Percentiles rank a stretch among this genome's conserved stretches.
Conservation (phyloP, 2,329 filamentous ascomycete genomes). For the Aureobasidium sp. region DNA sequence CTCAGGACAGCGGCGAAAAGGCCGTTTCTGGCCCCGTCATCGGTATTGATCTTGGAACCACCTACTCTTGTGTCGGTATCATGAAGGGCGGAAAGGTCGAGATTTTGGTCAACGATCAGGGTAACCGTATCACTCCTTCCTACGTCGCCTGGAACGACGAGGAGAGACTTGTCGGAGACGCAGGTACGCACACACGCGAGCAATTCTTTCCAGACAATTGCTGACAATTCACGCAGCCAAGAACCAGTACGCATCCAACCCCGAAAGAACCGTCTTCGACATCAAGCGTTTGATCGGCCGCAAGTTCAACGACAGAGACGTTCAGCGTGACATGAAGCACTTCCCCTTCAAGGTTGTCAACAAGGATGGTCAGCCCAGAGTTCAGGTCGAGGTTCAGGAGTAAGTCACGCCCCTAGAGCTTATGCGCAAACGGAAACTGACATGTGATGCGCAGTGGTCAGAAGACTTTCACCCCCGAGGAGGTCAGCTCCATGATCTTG, state of each 20-base stretch:
- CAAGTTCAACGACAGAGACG: conserved; percentile 58
- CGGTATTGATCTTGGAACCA: conserved; percentile 93
- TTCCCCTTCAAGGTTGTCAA: conserved; percentile 92
- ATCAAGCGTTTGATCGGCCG: conserved; percentile 47
- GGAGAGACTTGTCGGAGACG: conserved; percentile 93
- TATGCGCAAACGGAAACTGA: not conserved
- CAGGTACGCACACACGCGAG: conserved; percentile 36
- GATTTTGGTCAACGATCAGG: conserved; percentile 93
- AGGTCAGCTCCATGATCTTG: conserved; percentile 73
- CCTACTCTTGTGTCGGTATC: conserved; percentile 81
- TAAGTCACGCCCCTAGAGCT: conserved; percentile 18
- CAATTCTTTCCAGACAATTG: not conserved
- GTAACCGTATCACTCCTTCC: conserved; percentile 86
- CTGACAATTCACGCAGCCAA: conserved; percentile 51
- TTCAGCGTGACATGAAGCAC: conserved; percentile 93
- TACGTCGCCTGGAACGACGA: conserved; percentile 69
- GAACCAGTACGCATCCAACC: conserved; percentile 66
- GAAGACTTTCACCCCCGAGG: conserved; percentile 73
- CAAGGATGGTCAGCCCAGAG: conserved; percentile 83
- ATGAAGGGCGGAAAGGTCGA: conserved; percentile 95
- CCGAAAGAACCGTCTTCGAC: conserved; percentile 42
- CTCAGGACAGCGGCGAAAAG: conserved; percentile 62
- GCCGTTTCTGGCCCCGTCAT: conserved; percentile 73
- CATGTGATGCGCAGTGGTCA: conserved; percentile 30
- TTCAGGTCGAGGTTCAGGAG: conserved; percentile 66